A percentile compares a stretch with the other conserved stretches of the same genome.
Evolutionary conservation across 2,329 filamentous ascomycete species (phyloP).

Genomic region (Calonectria fujianensis): DNA sequence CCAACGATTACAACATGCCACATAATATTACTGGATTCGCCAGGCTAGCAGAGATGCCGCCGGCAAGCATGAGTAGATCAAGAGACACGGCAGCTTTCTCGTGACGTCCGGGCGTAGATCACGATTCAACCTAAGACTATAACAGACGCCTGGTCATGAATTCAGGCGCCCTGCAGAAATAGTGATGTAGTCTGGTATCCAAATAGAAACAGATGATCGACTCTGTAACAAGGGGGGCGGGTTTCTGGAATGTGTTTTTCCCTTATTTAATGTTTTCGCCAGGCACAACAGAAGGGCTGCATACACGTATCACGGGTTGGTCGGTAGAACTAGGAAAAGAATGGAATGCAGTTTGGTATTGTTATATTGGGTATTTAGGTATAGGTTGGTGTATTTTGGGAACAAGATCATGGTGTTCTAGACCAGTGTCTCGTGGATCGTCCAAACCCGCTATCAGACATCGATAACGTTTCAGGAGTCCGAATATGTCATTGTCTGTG

Average conservation of each 20-base stretch:
- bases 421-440: not conserved
- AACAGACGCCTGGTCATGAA: not conserved
- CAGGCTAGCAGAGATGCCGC: not conserved
- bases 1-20: not conserved
- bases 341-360: conserved; percentile 15
- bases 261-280: not conserved
- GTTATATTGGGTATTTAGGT: too few relatives aligned
- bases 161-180: too few relatives aligned
- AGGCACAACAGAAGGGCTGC: not conserved
- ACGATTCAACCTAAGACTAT: too few relatives aligned
- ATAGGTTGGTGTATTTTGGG: too few relatives aligned
- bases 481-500: too few relatives aligned
- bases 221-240: not conserved
- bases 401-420: not conserved
- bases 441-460: too few relatives aligned
- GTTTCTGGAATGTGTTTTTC: not conserved
- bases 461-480: not conserved
- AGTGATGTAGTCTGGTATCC: not conserved
- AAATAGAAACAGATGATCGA: not conserved
- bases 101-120: not conserved
- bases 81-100: not conserved
- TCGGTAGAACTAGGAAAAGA: not conserved
- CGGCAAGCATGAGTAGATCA: not conserved
- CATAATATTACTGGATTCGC: too few relatives aligned
- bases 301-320: not conserved